phyloP scores from a whole-genome alignment of 129 eudicot genomes.

The Heracleum sosnowskyi region DNA sequence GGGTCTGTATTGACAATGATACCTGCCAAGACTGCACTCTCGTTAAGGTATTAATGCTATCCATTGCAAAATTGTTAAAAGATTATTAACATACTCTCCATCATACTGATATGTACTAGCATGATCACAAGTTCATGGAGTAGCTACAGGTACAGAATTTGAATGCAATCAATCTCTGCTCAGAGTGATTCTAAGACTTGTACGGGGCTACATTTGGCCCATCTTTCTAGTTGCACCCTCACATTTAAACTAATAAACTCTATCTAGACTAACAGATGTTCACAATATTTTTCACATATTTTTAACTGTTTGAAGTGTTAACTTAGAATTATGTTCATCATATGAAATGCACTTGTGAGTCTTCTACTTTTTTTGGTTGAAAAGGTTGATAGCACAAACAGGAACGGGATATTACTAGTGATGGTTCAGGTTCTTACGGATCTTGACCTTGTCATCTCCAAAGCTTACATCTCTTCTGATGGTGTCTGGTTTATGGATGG shows the following conservation, averaged over 20 bases:
- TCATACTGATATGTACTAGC: no score
- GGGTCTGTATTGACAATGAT: slow-evolving; percentile 91
- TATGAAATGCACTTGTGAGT: background rate
- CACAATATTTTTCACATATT: no score
- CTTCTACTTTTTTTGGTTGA: background rate
- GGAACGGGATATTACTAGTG: slow-evolving; percentile 1
- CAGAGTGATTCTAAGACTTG: no score
- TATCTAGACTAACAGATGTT: no score
- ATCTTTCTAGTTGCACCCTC: no score
- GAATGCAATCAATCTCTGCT: no score
- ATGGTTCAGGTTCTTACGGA: slow-evolving; percentile 45
- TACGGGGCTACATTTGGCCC: no score
- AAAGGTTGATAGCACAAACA: slow-evolving; percentile 5
- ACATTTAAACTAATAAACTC: no score
- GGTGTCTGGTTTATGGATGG: slow-evolving; percentile 99
- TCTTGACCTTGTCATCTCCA: slow-evolving; percentile 75
- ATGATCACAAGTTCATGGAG: no score
- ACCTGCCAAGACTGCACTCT: slow-evolving; percentile 62
- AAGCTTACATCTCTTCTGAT: slow-evolving; percentile 79
- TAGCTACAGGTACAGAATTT: no score
- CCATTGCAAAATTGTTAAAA: background rate
- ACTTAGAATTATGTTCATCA: background rate
- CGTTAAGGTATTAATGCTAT: slow-evolving; percentile 48
- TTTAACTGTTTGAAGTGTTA: background rate
- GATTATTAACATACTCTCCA: background rate